phyloP scores from a whole-genome alignment of 345 rosid genomes.

The Salix arbutifolia region DNA sequence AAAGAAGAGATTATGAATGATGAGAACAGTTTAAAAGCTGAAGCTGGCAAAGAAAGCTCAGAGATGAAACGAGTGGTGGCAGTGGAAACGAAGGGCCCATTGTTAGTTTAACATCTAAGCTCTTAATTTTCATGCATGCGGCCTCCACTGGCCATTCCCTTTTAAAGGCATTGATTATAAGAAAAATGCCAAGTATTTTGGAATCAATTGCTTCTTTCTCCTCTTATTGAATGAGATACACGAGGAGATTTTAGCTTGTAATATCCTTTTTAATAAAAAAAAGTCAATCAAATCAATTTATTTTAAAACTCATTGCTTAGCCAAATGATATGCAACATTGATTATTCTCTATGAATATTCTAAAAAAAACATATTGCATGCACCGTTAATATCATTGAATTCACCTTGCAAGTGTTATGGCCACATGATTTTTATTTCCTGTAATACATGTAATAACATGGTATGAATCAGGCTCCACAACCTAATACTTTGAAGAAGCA shows the following conservation, averaged over 20 bases:
- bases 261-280: neutral
- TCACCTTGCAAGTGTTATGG: too few relatives aligned
- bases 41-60: conserved; percentile 31
- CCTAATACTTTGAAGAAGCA: too few relatives aligned
- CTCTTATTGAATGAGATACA: neutral
- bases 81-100: conserved; percentile 17
- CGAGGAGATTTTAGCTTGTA: neutral
- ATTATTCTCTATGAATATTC: neutral
- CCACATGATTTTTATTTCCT: neutral
- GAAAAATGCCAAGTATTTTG: neutral
- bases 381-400: neutral
- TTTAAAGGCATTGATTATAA: neutral
- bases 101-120: neutral
- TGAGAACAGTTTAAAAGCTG: conserved; percentile 17
- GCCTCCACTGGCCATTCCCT: neutral
- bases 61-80: conserved; percentile 36
- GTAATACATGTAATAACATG: too few relatives aligned
- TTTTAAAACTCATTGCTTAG: too few relatives aligned
- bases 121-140: neutral
- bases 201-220: neutral
- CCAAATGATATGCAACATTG: too few relatives aligned
- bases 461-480: neutral
- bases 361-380: too few relatives aligned
- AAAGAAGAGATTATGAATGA: conserved; percentile 39
- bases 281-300: too few relatives aligned